Evolutionary conservation across 495 filamentous ascomycete genomes (phyloP), one percentile per base, ranked within the genome.

Genomic region (Penicillium pancosmium): DNA sequence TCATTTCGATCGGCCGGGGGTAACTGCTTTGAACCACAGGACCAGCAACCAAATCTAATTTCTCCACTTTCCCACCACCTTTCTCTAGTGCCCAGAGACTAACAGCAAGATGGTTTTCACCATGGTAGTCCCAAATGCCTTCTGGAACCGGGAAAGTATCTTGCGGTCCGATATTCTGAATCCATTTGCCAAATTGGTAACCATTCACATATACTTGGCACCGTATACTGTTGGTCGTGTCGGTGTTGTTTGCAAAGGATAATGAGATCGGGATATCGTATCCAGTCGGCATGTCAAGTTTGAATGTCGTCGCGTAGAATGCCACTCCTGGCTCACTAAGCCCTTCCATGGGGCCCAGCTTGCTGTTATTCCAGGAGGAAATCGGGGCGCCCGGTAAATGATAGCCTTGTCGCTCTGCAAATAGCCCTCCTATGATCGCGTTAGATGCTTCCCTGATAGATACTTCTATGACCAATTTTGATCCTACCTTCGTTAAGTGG

Each of bases 401-500:
- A 58, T 71, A 88, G 1, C 87, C 88, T 61, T 86, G 80, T 16
- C 88, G 72, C 61, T 91, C 88, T 7, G 81, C 79, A 48, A 72
- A 88, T 27, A 88, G 27, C 8, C 27, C 27, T 31, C 27, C 27
- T 31, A 6, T 9, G 8, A 8, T 1, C 27, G 27, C 6, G 27
- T 31, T 31, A 31, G 27, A 31, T 6, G 8, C 27, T 31, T 9
- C 8, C 27, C 6, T 1, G 5, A 0, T 1, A 31, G 0, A 8
- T 6, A 31, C 27, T 8, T 31, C 27, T 31, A 31, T 31, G 27
- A 31, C 8, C 8, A 9, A 31, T 7, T 31, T 31, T 8, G 2
- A 0, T 59, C 2, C 80, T 84, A 33, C 88, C 88, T 71, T 91
- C 89, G 60, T 91, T 92, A 38, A 90, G 60, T 7, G 87, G 89